These are phyloP conservation scores for Coemansia sp. DNA, from an alignment of 192 early-diverging fungal species.

Conservation along the genomic window DNA sequence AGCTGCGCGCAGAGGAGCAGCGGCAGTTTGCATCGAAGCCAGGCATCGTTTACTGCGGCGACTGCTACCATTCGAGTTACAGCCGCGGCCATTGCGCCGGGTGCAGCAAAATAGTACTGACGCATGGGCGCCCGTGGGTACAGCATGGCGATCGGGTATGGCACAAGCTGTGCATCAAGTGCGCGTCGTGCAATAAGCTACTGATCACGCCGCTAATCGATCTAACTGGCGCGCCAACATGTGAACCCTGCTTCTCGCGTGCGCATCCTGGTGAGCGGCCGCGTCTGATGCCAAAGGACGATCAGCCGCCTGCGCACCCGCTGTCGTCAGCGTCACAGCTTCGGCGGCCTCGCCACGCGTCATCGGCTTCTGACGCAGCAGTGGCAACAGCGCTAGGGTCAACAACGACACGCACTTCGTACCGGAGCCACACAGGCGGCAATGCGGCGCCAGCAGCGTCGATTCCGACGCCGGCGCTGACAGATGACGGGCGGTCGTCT, in stretches of 20 bases:
- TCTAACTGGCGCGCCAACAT: constrained; percentile 37
- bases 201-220: constrained; percentile 48
- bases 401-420: background rate
- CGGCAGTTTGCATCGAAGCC: constrained; percentile 53
- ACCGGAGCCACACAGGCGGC: background rate
- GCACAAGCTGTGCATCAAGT: constrained; percentile 58
- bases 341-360: constrained; percentile 8
- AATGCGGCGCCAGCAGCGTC: constrained; percentile 12
- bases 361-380: constrained; percentile 4
- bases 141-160: constrained; percentile 50
- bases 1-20: constrained; percentile 41
- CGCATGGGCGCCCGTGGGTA: constrained; percentile 55
- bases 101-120: constrained; percentile 52
- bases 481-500: constrained; percentile 34
- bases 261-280: constrained; percentile 3
- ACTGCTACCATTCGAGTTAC: constrained; percentile 56
- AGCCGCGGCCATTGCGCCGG: constrained; percentile 51
- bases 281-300: constrained; percentile 21
- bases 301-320: background rate
- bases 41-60: constrained; percentile 45
- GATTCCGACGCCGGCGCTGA: constrained; percentile 42
- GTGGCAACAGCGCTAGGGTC: background rate
- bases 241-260: constrained; percentile 52
- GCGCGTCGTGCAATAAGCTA: constrained; percentile 36
- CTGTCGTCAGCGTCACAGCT: constrained; percentile 2